Base-by-base conservation (phyloP, 1,139 yeast species). In the Pichiaceae sp. region DNA sequence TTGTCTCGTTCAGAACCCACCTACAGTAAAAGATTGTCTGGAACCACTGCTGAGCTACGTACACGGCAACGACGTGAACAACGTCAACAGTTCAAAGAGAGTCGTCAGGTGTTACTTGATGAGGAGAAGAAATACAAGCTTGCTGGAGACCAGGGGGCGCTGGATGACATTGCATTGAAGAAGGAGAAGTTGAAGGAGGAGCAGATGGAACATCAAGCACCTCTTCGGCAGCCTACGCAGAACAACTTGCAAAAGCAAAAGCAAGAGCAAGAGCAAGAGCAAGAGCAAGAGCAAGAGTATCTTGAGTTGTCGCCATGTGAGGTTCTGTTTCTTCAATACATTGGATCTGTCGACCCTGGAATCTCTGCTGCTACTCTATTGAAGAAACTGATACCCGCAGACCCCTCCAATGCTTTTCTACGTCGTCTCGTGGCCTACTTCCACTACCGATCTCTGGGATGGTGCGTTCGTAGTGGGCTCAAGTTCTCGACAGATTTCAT, bases 381-480 rank as follows among this genome's bases (percentile, higher is more conserved):
- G 34, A 38, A 44, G 23, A 8, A 61, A 56, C 43, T 64, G 48
- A 42, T 45, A 35, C 37, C 45, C 16, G 60, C 70, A 1, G 59
- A 61, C 34, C n/a, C n/a, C n/a, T n/a, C n/a, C n/a, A 65, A 66
- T 43, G 42, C 47, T 16, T 75, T 78, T 48, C 54, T 77, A 3
- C 39, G 70, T 2, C 68, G 72, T 32, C 91, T 84, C 52, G 78
- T 76, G 4, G 91, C 74, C 0, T 91, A 89, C 52, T 95, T 87
- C 53, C 89, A 87, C 54, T 89, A 78, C 58, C 68, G 95, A 37
- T 77, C 96, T 0, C 68, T 77, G 25, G 97, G 97, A 0, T 91
- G 97, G 97, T 89, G 97, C 64, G 94, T 80, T 2, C 68, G 95
- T 42, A 75, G 89, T 1, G 98, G 97, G 0, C 74, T 89, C 40